These are phyloP conservation scores for Musa troglodytarum DNA, from an alignment of 176 grass and related monocot species.

Conservation along the genomic window DNA sequence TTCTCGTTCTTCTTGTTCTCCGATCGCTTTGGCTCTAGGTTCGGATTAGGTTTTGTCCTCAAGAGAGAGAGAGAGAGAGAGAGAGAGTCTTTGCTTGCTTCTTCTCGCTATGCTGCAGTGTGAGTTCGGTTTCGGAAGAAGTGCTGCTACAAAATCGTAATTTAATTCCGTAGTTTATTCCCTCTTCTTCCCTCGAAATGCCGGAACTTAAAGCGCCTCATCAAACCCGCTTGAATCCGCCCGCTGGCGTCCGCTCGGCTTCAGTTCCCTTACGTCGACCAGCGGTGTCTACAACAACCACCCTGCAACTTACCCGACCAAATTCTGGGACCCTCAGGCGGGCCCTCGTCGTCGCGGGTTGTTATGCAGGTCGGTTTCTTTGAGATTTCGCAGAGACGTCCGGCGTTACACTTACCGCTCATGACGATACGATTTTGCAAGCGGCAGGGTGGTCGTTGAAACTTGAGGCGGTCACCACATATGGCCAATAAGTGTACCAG, in stretches of 20 bases:
- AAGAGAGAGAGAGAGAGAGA: too few species aligned
- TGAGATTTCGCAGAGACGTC: too few species aligned
- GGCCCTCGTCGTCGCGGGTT: too few species aligned
- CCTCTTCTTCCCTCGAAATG: background rate
- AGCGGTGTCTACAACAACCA: background rate
- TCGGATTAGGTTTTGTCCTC: too few species aligned
- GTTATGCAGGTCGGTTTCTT: too few species aligned
- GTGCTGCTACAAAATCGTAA: background rate
- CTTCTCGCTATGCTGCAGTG: background rate
- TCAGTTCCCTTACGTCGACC: background rate
- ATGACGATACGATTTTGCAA: too few species aligned
- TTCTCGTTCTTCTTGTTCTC: background rate
- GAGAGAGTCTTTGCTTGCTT: background rate
- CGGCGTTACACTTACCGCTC: too few species aligned
- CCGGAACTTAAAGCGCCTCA: background rate
- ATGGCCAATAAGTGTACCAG: too few species aligned
- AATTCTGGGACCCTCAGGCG: too few species aligned
- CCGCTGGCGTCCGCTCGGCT: background rate
- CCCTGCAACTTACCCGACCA: background rate
- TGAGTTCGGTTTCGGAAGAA: background rate
- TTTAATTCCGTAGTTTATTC: background rate
- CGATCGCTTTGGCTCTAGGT: background rate
- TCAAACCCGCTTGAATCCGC: background rate
- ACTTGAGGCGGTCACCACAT: background rate
- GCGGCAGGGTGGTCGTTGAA: background rate